Conservation (phyloP, 495 filamentous ascomycete genomes). For the Pyronema omphalodes region DNA sequence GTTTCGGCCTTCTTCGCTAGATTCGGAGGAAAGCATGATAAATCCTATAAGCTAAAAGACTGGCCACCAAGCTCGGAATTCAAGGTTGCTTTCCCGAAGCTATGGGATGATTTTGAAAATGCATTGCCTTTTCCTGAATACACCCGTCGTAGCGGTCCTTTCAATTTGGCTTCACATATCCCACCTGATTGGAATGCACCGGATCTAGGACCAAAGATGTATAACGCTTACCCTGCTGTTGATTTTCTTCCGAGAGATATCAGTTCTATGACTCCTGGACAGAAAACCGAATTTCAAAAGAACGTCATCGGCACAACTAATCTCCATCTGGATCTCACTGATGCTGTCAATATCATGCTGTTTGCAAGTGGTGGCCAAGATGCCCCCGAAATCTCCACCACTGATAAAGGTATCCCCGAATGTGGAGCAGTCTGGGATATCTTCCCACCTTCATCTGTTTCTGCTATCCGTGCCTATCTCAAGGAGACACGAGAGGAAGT, state of each 20-base stretch:
- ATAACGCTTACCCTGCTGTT: constrained; percentile 19
- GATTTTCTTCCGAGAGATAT: constrained; percentile 16
- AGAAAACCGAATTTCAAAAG: neutral
- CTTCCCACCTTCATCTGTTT: constrained; percentile 18
- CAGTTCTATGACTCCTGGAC: neutral
- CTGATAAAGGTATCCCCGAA: constrained; percentile 10
- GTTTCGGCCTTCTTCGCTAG: constrained; percentile 19
- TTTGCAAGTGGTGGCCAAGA: constrained; percentile 14
- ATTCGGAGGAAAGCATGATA: neutral
- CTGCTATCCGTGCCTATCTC: constrained; percentile 16
- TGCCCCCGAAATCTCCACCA: constrained; percentile 5
- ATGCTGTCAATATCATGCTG: constrained; percentile 25
- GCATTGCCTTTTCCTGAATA: constrained; percentile 23
- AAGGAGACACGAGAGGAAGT: neutral
- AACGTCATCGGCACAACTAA: constrained; percentile 22
- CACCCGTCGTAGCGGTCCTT: constrained; percentile 13
- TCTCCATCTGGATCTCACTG: constrained; percentile 24
- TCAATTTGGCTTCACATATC: constrained; percentile 21
- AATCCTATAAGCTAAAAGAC: constrained; percentile 19
- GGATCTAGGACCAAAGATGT: constrained; percentile 25
- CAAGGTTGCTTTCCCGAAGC: constrained; percentile 15
- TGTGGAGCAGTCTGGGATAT: constrained; percentile 26
- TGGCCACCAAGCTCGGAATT: constrained; percentile 24
- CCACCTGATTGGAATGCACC: constrained; percentile 13
- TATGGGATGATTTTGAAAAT: constrained; percentile 23